phyloP scores from a whole-genome alignment of 179 eudicot genomes.

The Nepenthes alata region DNA sequence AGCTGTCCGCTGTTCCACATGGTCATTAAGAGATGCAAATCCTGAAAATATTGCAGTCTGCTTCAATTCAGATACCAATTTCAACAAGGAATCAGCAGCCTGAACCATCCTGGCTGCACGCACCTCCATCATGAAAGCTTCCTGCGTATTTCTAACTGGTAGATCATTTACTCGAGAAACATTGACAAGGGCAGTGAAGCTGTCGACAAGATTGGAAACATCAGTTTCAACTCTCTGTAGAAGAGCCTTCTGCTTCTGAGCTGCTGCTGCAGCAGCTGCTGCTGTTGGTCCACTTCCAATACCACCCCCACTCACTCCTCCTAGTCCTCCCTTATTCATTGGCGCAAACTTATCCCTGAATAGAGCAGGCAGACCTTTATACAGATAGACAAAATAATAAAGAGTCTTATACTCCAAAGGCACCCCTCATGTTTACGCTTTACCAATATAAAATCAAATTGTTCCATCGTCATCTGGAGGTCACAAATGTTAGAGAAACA shows the following conservation, averaged over 20 bases:
- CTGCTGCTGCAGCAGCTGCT: conserved; percentile 69
- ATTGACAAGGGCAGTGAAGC: conserved; percentile 57
- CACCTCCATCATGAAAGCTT: conserved; percentile 92
- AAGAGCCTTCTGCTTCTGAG: conserved; percentile 78
- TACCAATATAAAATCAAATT: too few species aligned
- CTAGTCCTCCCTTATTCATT: conserved; percentile 14
- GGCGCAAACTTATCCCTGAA: too few species aligned
- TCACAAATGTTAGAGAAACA: too few species aligned
- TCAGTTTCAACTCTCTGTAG: conserved; percentile 80
- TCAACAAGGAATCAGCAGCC: conserved; percentile 72
- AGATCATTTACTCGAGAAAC: conserved; percentile 80
- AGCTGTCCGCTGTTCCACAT: conserved; percentile 57
- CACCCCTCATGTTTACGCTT: too few species aligned
- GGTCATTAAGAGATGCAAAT: conserved; percentile 78
- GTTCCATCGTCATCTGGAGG: too few species aligned
- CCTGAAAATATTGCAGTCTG: conserved; percentile 89
- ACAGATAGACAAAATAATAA: too few species aligned
- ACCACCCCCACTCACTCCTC: conserved; percentile 37
- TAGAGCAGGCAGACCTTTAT: too few species aligned
- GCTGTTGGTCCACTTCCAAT: conserved; percentile 72
- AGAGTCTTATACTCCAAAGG: too few species aligned
- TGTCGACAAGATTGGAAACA: conserved; percentile 77
- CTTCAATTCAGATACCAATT: conserved; percentile 80
- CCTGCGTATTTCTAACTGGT: conserved; percentile 83
- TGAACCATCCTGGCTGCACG: conserved; percentile 94